A percentile compares a stretch with the other conserved stretches of the same genome.
Evolutionary conservation across 495 filamentous ascomycete genomes (phyloP).

Genomic region (Pseudevernia furfuracea): DNA sequence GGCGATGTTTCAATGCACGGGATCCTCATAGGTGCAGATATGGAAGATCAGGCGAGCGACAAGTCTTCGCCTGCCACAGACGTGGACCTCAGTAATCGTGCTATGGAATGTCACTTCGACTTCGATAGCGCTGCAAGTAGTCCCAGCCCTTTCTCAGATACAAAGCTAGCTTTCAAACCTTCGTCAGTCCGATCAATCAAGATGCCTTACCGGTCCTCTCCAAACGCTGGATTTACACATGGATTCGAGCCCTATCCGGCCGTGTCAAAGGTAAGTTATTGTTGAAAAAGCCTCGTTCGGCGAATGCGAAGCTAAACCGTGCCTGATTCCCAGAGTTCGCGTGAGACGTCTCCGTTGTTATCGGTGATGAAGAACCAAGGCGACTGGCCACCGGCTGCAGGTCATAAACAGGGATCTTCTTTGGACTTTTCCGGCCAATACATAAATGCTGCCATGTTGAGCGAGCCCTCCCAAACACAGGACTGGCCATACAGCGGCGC

Average conservation of each 20-base stretch:
- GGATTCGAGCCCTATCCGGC: conserved; percentile 3
- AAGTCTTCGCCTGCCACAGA: conserved; percentile 26
- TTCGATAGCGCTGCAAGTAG: conserved; percentile 64
- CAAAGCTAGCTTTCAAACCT: neutral
- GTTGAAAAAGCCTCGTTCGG: neutral
- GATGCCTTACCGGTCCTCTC: conserved; percentile 11
- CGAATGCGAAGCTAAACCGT: neutral
- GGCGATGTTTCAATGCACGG: conserved; percentile 27
- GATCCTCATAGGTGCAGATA: conserved; percentile 17
- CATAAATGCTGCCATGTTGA: conserved; percentile 22
- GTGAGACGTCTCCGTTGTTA: conserved; percentile 6
- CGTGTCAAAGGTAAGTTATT: conserved; percentile 16
- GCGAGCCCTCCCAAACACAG: conserved; percentile 17
- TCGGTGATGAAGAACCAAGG: conserved; percentile 1
- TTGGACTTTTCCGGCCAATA: conserved; percentile 14
- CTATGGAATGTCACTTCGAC: conserved; percentile 60
- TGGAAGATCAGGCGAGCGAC: conserved; percentile 6
- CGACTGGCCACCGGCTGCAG: conserved; percentile 3
- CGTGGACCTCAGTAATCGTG: conserved; percentile 49
- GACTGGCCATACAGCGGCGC: conserved; percentile 19
- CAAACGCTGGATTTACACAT: neutral
- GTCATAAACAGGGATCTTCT: conserved; percentile 5
- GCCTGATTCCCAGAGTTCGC: conserved; percentile 6
- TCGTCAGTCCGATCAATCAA: conserved; percentile 8
- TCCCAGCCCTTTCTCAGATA: conserved; percentile 39